Base-by-base conservation (phyloP, 2,329 filamentous ascomycete genomes). In the Cadophora malorum region DNA sequence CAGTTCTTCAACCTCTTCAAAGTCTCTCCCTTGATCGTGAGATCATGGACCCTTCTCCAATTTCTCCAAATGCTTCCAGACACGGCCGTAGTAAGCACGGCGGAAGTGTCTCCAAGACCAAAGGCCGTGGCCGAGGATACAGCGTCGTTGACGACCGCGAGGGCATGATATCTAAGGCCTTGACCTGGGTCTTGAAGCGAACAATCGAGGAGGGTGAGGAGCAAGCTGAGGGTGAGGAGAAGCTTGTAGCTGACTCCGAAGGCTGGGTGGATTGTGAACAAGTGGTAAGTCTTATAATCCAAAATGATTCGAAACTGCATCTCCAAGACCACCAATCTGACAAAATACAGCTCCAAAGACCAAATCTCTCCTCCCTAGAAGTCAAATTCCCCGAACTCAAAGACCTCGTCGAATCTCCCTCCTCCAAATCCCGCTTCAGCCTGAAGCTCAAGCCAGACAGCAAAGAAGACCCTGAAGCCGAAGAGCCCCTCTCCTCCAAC, bases 61-160 rank as follows among this genome's bases (percentile, higher is more conserved):
- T 76, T 45, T 76, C 76, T 50, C 70, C 73, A 28, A 74, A 74
- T 53, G 69, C 73, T 65, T 73, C 75, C 53, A 72, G 76, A 45
- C 76, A 78, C 65, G 76, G 76, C 50, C 70, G 76, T 68, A 68
- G 73, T 58, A 75, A 72, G 65, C 74, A 77, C 66, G 73, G 75
- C 16, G 75, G 76, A 21, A 77, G 75, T 63, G 67, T 76, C 53
- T 72, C 71, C 62, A 81, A 81, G 71, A 69, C 61, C 64, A 77
- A 77, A 61, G 72, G 71, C 58, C 72, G 78, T 38, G 77, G 78
- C 14, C 77, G 79, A 21, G 78, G 79, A 14, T 82, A 82, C 75
- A 80, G 78, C 67, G 74, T 82, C 33, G 76, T 80, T 16, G 80
- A 82, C 66, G 80, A 82, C 60, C 76, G 79, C 56, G 80, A 82